These are phyloP conservation scores for Starmerella etchellsii DNA, from an alignment of 805 yeast species.

Conservation along the genomic window DNA sequence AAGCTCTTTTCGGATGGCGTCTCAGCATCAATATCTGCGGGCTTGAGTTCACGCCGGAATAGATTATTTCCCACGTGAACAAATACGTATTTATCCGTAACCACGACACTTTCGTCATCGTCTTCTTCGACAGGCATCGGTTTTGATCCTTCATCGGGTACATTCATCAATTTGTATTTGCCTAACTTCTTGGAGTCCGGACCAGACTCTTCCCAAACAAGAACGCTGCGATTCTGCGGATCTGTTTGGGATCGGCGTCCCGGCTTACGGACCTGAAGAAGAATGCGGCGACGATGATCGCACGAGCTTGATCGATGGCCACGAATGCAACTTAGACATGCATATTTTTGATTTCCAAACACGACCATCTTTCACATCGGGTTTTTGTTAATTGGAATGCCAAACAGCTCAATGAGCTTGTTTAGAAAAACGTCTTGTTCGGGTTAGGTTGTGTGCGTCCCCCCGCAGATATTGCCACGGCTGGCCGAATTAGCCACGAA, in stretches of 20 bases:
- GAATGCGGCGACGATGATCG: constrained; percentile 63
- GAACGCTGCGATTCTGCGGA: constrained; percentile 10
- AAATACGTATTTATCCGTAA: constrained; percentile 22
- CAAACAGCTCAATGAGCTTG: no score
- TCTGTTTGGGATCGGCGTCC: constrained; percentile 45
- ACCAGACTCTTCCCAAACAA: constrained; percentile 8
- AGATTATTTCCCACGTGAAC: constrained; percentile 27
- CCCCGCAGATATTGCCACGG: no score
- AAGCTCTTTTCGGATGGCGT: not conserved
- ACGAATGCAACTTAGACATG: constrained; percentile 49
- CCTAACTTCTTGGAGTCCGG: not conserved
- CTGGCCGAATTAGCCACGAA: no score
- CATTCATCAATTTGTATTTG: constrained; percentile 3
- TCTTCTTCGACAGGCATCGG: constrained; percentile 5
- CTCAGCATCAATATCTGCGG: not conserved
- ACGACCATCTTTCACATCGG: constrained; percentile 16
- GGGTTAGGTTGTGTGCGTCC: no score
- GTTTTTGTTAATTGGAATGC: no score
- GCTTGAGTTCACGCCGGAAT: constrained; percentile 20
- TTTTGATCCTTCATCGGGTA: constrained; percentile 2
- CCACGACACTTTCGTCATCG: constrained; percentile 18
- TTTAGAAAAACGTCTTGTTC: no score
- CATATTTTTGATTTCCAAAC: constrained; percentile 20
- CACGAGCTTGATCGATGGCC: constrained; percentile 89
- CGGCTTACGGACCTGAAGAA: constrained; percentile 76